Evolutionary conservation across 2,329 filamentous ascomycete genomes (phyloP).

Genomic region (Clonostachys solani): DNA sequence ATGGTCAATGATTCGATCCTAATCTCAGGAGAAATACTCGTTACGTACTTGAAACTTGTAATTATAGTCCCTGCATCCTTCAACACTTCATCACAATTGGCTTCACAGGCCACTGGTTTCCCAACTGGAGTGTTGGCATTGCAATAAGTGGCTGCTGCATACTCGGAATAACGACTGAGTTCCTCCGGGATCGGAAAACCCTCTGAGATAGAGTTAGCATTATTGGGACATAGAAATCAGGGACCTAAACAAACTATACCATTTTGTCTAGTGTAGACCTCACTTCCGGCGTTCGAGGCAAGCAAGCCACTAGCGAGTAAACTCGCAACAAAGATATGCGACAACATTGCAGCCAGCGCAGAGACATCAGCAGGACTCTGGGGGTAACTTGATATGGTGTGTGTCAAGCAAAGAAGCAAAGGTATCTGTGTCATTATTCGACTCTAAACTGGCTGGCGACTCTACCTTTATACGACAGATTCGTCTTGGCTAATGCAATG

Average conservation of each 20-base stretch:
- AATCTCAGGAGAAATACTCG: constrained; percentile 2
- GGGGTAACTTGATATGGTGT: too few species aligned
- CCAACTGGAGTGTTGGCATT: constrained; percentile 34
- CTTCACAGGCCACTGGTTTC: constrained; percentile 32
- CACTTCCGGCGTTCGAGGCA: not conserved
- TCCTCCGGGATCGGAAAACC: constrained; percentile 33
- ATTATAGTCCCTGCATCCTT: constrained; percentile 35
- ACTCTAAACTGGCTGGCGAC: too few species aligned
- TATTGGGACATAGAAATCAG: too few species aligned
- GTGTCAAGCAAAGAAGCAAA: too few species aligned
- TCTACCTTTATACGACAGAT: too few species aligned
- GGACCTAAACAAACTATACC: too few species aligned
- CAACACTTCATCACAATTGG: constrained; percentile 37
- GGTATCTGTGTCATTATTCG: too few species aligned
- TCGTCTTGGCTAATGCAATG: too few species aligned
- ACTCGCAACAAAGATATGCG: too few species aligned
- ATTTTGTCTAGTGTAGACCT: not conserved
- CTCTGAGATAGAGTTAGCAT: too few species aligned
- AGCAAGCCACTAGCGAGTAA: not conserved
- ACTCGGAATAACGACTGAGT: constrained; percentile 45
- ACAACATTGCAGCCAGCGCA: too few species aligned
- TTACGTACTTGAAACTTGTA: constrained; percentile 30
- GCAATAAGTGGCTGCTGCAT: constrained; percentile 48
- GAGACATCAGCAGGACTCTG: too few species aligned
- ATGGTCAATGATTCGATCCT: not conserved